A percentile compares a stretch with the other conserved stretches of the same genome.
These are phyloP conservation scores for Nepenthes alata DNA, from an alignment of 179 eudicot genomes.

Conservation along the genomic window DNA sequence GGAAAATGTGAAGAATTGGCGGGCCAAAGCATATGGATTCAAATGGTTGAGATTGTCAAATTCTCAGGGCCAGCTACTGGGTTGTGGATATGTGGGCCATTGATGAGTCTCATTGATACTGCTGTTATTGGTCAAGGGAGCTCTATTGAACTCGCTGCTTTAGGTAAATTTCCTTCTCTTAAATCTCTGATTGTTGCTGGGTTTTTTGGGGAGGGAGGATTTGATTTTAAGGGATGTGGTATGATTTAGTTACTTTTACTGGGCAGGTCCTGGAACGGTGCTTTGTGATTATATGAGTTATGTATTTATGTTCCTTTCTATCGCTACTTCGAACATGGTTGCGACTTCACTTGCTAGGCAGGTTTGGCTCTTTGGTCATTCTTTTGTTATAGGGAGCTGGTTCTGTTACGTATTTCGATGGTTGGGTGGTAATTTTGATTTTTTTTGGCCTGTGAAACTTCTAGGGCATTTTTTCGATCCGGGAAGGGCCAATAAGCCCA, in stretches of 20 bases:
- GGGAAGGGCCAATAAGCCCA: no score
- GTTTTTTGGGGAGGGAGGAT: background rate
- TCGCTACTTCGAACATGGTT: conserved; percentile 94
- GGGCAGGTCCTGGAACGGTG: conserved; percentile 93
- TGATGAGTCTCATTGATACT: conserved; percentile 96
- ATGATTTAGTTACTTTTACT: background rate
- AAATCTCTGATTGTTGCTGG: background rate
- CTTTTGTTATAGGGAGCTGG: background rate
- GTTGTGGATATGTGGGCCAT: conserved; percentile 86
- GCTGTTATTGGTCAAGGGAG: conserved; percentile 87
- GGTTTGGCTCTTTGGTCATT: conserved; percentile 25
- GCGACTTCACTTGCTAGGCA: conserved; percentile 89
- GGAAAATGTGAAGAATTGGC: conserved; percentile 18
- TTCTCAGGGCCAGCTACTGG: conserved; percentile 93
- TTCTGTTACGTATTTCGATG: no score
- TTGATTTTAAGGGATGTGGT: background rate
- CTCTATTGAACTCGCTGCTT: conserved; percentile 84
- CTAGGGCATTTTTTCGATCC: no score
- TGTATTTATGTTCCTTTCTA: conserved; percentile 90
- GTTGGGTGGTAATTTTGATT: no score
- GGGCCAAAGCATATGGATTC: conserved; percentile 54
- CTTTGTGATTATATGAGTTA: conserved; percentile 82
- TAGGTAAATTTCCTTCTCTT: conserved; percentile 32
- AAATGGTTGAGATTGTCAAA: conserved; percentile 71
- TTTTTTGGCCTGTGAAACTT: no score